phyloP scores from a whole-genome alignment of 345 rosid genomes.

The Populus deltoides region DNA sequence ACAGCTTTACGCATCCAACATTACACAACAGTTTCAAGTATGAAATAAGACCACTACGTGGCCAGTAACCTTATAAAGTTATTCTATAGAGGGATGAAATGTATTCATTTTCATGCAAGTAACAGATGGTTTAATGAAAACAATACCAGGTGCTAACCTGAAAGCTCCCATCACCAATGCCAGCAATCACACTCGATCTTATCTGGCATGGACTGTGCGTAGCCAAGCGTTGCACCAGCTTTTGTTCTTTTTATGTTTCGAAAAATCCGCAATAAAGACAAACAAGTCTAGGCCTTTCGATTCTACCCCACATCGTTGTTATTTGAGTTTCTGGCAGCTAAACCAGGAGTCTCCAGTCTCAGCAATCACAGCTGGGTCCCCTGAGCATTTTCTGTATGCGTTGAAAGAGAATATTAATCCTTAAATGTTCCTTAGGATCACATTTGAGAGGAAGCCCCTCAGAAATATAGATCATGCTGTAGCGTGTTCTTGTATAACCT shows the following conservation, averaged over 20 bases:
- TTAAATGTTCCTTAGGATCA: slow-evolving; percentile 26
- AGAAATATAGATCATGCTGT: slow-evolving; percentile 23
- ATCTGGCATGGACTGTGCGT: background rate
- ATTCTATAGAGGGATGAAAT: background rate
- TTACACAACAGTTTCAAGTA: background rate
- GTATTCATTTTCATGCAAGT: too few relatives aligned
- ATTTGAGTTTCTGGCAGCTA: slow-evolving; percentile 34
- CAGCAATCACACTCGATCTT: slow-evolving; percentile 5
- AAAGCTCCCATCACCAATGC: slow-evolving; percentile 5
- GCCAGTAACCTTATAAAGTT: too few relatives aligned
- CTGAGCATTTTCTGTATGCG: slow-evolving; percentile 31
- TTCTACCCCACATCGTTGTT: slow-evolving; percentile 38
- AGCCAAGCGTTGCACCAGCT: background rate
- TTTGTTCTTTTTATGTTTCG: background rate
- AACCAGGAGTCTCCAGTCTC: slow-evolving; percentile 46
- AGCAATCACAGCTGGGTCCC: slow-evolving; percentile 32
- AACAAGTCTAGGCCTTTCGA: background rate
- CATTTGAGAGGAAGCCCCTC: slow-evolving; percentile 24
- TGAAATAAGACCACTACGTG: background rate
- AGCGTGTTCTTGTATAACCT: slow-evolving; percentile 25
- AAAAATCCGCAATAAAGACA: background rate
- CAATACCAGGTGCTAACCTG: background rate
- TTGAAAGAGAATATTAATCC: slow-evolving; percentile 29
- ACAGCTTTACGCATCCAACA: background rate
- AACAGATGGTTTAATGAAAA: background rate